Percentiles rank a stretch among this genome's conserved stretches.
Evolutionary conservation across 805 yeast species (phyloP).

Genomic region (Metschnikowia chrysomelidarum): DNA sequence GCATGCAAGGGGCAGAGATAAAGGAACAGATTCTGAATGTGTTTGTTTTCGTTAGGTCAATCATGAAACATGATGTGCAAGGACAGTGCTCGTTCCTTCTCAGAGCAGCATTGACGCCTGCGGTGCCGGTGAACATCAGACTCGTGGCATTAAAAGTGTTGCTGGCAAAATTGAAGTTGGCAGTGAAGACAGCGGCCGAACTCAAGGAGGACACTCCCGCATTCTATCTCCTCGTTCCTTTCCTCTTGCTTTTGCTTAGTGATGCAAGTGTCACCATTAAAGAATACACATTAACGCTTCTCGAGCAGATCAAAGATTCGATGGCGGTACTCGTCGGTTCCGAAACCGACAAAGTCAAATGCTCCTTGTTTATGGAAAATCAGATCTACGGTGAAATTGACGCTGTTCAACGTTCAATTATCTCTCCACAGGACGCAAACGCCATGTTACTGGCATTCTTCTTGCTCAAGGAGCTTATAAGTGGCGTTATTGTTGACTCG

Average conservation of each 20-base stretch:
- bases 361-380: slow-evolving; percentile 45
- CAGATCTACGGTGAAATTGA: slow-evolving; percentile 55
- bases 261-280: slow-evolving; percentile 54
- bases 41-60: slow-evolving; percentile 9
- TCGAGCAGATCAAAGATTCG: slow-evolving; percentile 29
- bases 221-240: slow-evolving; percentile 55
- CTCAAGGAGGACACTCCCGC: neutral
- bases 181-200: too few species aligned
- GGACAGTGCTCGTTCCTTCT: slow-evolving; percentile 55
- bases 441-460: slow-evolving; percentile 30
- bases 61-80: slow-evolving; percentile 25
- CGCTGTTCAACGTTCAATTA: slow-evolving; percentile 48
- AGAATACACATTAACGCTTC: slow-evolving; percentile 22
- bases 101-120: slow-evolving; percentile 54
- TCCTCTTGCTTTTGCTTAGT: slow-evolving; percentile 50
- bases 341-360: slow-evolving; percentile 33
- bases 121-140: slow-evolving; percentile 59
- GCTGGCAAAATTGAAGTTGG: slow-evolving; percentile 18
- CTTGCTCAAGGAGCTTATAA: slow-evolving; percentile 14
- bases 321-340: slow-evolving; percentile 31
- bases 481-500: slow-evolving; percentile 31
- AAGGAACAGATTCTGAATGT: slow-evolving; percentile 9
- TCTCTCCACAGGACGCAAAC: slow-evolving; percentile 66
- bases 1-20: slow-evolving; percentile 30
- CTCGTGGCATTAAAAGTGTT: slow-evolving; percentile 46